These are phyloP conservation scores for Alternaria ventricosa DNA, from an alignment of 2,329 filamentous ascomycete species.

Conservation along the genomic window DNA sequence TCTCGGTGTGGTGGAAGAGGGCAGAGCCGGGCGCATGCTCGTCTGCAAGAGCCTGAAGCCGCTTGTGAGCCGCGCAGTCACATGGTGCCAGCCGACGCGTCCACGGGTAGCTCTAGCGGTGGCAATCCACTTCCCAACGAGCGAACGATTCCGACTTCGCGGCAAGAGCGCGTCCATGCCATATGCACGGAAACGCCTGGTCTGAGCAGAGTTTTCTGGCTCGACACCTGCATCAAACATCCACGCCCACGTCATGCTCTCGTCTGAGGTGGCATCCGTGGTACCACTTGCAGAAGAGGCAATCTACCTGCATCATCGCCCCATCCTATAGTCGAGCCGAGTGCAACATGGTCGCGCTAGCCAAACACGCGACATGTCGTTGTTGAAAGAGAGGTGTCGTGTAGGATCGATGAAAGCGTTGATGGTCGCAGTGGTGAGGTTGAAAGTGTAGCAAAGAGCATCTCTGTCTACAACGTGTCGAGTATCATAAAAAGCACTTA, in stretches of 20 bases:
- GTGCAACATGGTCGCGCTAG: background rate
- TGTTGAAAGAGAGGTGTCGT: background rate
- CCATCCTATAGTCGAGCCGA: background rate
- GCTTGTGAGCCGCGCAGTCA: slow-evolving; percentile 28
- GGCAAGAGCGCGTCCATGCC: slow-evolving; percentile 13
- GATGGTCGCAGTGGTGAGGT: background rate
- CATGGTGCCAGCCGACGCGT: slow-evolving; percentile 23
- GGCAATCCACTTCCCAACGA: slow-evolving; percentile 20
- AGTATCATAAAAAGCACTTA: background rate
- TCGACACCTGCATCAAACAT: slow-evolving; percentile 10
- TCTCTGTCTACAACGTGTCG: background rate
- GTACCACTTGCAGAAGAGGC: background rate
- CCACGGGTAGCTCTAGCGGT: slow-evolving; percentile 22
- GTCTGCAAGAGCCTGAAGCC: slow-evolving; percentile 19
- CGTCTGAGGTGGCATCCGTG: background rate
- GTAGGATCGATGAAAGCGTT: background rate
- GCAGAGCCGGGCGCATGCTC: slow-evolving; percentile 5
- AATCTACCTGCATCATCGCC: background rate
- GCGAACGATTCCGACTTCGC: slow-evolving; percentile 9
- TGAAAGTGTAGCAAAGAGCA: background rate
- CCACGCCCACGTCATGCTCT: background rate
- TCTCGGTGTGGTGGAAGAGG: slow-evolving; percentile 20
- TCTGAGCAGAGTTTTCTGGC: slow-evolving; percentile 18
- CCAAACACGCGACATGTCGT: background rate
- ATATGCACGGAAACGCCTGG: slow-evolving; percentile 23